Conservation (phyloP, 148 eudicot genomes). For the Silene uniflora region DNA sequence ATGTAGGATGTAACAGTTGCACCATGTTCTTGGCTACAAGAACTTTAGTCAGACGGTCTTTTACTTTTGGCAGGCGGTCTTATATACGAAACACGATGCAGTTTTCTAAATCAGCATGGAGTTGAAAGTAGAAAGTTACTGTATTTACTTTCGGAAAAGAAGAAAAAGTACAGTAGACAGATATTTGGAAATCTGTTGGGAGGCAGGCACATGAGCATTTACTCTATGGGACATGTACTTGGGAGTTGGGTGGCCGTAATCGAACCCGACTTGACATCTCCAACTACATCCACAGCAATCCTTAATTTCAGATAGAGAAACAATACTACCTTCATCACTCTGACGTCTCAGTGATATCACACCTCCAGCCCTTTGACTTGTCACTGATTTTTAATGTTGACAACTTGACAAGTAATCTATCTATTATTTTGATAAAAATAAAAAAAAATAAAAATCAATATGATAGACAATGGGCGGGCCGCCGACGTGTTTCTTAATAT, state of each 20-base stretch:
- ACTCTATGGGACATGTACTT: conserved; percentile 5
- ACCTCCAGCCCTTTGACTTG: neutral
- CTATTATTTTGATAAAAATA: no score
- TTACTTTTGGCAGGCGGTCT: neutral
- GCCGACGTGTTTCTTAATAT: neutral
- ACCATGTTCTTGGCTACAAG: neutral
- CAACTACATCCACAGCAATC: neutral
- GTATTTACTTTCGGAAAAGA: neutral
- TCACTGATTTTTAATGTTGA: neutral
- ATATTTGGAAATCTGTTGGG: conserved; percentile 5
- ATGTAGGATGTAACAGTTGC: neutral
- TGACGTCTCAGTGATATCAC: conserved; percentile 15
- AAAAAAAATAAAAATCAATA: no score
- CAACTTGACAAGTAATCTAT: no score
- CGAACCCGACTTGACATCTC: neutral
- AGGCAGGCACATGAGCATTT: neutral
- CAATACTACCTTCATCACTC: conserved; percentile 5
- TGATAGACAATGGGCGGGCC: neutral
- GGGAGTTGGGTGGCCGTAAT: conserved; percentile 1
- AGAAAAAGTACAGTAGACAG: neutral
- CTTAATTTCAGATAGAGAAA: neutral
- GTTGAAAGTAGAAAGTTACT: neutral
- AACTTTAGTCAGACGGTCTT: neutral
- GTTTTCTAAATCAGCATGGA: neutral
- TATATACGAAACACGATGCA: neutral